Evolutionary conservation across 2,329 filamentous ascomycete species (phyloP).

Genomic region (Beauveria bassiana): DNA sequence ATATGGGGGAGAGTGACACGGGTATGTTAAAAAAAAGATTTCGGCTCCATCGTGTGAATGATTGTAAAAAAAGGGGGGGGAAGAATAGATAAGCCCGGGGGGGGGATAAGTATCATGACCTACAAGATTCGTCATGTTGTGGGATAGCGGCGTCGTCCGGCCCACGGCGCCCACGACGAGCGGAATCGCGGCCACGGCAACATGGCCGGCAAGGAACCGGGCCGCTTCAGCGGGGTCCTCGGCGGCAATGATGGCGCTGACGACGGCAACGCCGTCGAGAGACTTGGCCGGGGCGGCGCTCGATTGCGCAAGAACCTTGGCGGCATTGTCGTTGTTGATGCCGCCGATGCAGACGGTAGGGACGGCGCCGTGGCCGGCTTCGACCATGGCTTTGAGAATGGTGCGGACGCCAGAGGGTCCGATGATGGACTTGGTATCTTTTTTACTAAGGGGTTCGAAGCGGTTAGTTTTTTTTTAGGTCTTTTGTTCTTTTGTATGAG

Average conservation of each 20-base stretch:
- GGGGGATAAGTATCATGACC: constrained; percentile 8
- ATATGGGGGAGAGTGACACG: too few relatives aligned
- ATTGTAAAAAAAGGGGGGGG: not conserved
- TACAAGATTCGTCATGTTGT: constrained; percentile 94
- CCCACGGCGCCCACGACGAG: constrained; percentile 54
- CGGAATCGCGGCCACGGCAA: constrained; percentile 42
- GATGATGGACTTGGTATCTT: constrained; percentile 66
- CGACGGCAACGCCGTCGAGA: constrained; percentile 77
- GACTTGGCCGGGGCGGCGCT: constrained; percentile 39
- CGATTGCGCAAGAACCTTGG: constrained; percentile 67
- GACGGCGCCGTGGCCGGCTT: constrained; percentile 35
- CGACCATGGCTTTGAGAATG: constrained; percentile 48
- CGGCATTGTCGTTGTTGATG: constrained; percentile 68
- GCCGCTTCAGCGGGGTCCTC: constrained; percentile 58
- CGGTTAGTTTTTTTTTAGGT: too few relatives aligned
- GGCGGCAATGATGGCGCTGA: constrained; percentile 79
- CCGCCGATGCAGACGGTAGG: constrained; percentile 82
- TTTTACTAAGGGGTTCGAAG: constrained; percentile 55
- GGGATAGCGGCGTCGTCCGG: constrained; percentile 62
- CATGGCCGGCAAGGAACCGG: constrained; percentile 39
- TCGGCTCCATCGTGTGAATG: too few relatives aligned
- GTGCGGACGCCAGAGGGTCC: constrained; percentile 48
- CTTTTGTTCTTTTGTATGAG: not conserved
- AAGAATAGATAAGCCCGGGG: not conserved
- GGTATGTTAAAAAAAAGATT: too few relatives aligned